Conservation (phyloP, 2,329 filamentous ascomycete species). For the Thielaviopsis cerberus region DNA sequence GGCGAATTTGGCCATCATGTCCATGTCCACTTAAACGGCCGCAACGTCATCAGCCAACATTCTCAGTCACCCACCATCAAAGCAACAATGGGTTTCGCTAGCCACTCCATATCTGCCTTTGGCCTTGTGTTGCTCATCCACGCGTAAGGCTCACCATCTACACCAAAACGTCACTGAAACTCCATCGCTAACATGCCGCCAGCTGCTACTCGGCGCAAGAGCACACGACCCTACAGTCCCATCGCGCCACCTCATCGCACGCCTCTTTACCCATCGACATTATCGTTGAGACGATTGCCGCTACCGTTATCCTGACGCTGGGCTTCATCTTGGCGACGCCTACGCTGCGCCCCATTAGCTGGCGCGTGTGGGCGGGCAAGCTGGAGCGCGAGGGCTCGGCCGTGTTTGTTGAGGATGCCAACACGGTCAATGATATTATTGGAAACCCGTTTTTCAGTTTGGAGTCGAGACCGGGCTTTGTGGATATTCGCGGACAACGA, state of each 20-base stretch:
- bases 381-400: slow-evolving; percentile 51
- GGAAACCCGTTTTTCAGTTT: slow-evolving; percentile 66
- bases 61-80: background rate
- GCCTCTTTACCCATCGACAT: slow-evolving; percentile 64
- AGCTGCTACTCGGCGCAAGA: slow-evolving; percentile 96
- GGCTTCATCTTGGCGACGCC: slow-evolving; percentile 67
- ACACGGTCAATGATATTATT: slow-evolving; percentile 50
- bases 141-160: slow-evolving; percentile 44
- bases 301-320: slow-evolving; percentile 60
- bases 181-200: slow-evolving; percentile 12
- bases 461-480: slow-evolving; percentile 67
- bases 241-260: slow-evolving; percentile 25
- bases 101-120: slow-evolving; percentile 28
- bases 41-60: background rate
- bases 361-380: slow-evolving; percentile 65
- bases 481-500: slow-evolving; percentile 69
- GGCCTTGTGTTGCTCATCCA: slow-evolving; percentile 68
- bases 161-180: slow-evolving; percentile 3
- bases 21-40: background rate
- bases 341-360: slow-evolving; percentile 66
- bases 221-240: slow-evolving; percentile 56
- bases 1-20: background rate
- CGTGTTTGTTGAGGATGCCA: slow-evolving; percentile 41
- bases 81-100: slow-evolving; percentile 2
- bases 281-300: slow-evolving; percentile 63